Base-by-base conservation (phyloP, 768 basidiomycete species). In the Lentinula guzmanii region DNA sequence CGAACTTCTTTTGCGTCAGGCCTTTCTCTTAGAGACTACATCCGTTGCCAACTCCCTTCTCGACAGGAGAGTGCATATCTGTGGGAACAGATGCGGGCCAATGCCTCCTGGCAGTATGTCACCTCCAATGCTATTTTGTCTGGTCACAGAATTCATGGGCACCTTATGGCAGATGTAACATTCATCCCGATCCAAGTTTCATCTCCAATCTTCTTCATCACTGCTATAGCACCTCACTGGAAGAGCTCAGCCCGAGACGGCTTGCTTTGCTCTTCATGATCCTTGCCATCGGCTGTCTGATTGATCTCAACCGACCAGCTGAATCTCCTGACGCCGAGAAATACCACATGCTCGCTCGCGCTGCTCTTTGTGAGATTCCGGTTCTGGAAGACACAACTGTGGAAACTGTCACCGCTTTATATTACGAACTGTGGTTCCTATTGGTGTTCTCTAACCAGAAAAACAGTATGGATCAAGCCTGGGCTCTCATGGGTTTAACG, bases 381-480 rank as follows among this genome's bases (percentile, higher is more conserved):
- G 78, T 87, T 59, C 84, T 88, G 82, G 85, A 86, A 65, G 84
- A 86, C 61, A 86, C 86, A 3, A 86, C 82, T 61, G 77, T 86
- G 34, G 86, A 87, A 65, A 84, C 86, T 24, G 80, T 89, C 39
- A 72, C 72, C 11, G 75, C 74, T 13, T 73, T 87, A 67, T 87
- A 88, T 65, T 86, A 86, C 66, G 80, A 81, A 65, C 80, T 79
- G 35, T 87, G 86, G 84, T 89, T 85, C 66, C 75, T 89, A 54
- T 72, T 86, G 43, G 84, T 87, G 61, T 89, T 86, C 69, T 86
- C 85, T 21, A 86, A 87, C 70, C 81, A 84, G 70, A 87, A 84
- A 66, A 86, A 85, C 69, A 86, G 86, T 0, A 79, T 53, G 67
- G 82, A 75, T 62, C 83, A 80, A 71, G 80, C 80, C 4, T 83